phyloP scores from a whole-genome alignment of 257 asterid genomes.

The Datura wrightii region DNA sequence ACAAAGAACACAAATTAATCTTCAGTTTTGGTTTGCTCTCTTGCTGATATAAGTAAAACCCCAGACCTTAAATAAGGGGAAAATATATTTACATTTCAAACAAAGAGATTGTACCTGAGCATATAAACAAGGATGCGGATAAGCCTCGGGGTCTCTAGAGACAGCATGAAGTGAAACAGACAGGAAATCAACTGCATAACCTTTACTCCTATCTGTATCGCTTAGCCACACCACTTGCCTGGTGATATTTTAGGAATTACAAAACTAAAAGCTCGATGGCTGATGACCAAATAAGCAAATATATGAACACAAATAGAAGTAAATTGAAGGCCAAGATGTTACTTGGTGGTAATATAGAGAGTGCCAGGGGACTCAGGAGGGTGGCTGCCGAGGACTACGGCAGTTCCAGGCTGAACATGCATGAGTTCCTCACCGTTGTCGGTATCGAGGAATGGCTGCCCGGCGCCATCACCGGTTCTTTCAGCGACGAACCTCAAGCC shows the following conservation, averaged over 20 bases:
- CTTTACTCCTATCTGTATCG: conserved; percentile 68
- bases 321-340: conserved; percentile 15
- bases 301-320: background rate
- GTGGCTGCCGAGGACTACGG: conserved; percentile 73
- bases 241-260: conserved; percentile 26
- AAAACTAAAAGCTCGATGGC: conserved; percentile 29
- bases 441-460: conserved; percentile 63
- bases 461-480: conserved; percentile 66
- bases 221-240: conserved; percentile 98
- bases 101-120: conserved; percentile 61
- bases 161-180: conserved; percentile 88
- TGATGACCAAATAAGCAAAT: background rate
- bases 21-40: background rate
- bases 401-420: conserved; percentile 64
- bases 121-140: conserved; percentile 80
- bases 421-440: conserved; percentile 72
- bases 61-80: background rate
- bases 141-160: conserved; percentile 90
- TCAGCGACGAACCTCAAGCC: conserved; percentile 68
- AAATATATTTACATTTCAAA: background rate
- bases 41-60: background rate
- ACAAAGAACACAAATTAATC: background rate
- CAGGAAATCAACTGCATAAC: conserved; percentile 82
- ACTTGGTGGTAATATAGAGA: conserved; percentile 85
- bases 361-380: conserved; percentile 75